Evolutionary conservation across 2,329 filamentous ascomycete species (phyloP).

Genomic region (Trichoderma sp.): DNA sequence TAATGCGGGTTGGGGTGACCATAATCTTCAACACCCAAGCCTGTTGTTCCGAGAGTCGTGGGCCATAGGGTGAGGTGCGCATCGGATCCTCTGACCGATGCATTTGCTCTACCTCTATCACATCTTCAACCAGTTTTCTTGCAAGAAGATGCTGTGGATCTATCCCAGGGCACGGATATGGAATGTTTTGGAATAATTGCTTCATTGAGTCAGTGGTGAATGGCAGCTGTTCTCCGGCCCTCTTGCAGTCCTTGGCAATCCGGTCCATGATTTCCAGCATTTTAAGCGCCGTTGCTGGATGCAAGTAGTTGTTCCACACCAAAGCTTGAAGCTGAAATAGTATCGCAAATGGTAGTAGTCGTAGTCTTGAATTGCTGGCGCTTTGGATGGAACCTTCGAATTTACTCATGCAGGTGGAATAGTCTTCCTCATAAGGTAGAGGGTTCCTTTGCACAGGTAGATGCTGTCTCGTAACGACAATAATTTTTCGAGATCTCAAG

Average conservation of each 20-base stretch:
- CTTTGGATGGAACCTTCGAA: slow-evolving; percentile 36
- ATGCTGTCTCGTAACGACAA: slow-evolving; percentile 27
- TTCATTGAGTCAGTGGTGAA: slow-evolving; percentile 55
- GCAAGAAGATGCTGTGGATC: slow-evolving; percentile 44
- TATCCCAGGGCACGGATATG: slow-evolving; percentile 52
- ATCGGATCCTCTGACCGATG: slow-evolving; percentile 29
- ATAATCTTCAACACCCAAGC: slow-evolving; percentile 53
- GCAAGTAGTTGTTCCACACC: slow-evolving; percentile 60
- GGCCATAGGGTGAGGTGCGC: slow-evolving; percentile 30
- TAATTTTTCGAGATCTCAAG: slow-evolving; percentile 26
- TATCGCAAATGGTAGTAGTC: slow-evolving; percentile 48
- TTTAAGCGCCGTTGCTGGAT: slow-evolving; percentile 49
- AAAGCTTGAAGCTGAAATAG: slow-evolving; percentile 64
- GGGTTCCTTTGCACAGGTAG: slow-evolving; percentile 23
- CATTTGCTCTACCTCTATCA: slow-evolving; percentile 42
- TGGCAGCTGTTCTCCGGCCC: slow-evolving; percentile 30
- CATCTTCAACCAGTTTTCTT: slow-evolving; percentile 38
- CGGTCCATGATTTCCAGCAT: slow-evolving; percentile 46
- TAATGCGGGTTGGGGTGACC: slow-evolving; percentile 59
- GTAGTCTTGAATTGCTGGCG: slow-evolving; percentile 19
- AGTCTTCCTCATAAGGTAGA: slow-evolving; percentile 22
- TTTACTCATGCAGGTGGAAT: slow-evolving; percentile 27
- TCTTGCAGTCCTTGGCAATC: slow-evolving; percentile 29
- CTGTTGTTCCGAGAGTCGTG: slow-evolving; percentile 38
- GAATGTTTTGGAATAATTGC: slow-evolving; percentile 50